phyloP scores from a whole-genome alignment of 352 stramenopile species.

The Globisporangium parvum region DNA sequence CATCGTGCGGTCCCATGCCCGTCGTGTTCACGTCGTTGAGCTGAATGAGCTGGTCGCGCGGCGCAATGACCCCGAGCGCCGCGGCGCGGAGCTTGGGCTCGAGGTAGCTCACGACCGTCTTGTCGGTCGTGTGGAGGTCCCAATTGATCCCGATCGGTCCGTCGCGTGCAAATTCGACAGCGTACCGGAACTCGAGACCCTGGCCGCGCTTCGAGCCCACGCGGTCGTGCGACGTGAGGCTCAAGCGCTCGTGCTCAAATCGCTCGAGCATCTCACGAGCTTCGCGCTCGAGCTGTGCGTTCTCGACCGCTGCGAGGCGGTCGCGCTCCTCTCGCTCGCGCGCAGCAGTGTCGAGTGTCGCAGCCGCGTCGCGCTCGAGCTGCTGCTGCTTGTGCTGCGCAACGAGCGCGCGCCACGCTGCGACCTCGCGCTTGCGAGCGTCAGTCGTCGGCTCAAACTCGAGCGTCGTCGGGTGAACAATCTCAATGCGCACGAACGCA shows the following conservation, averaged over 20 bases:
- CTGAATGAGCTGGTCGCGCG: conserved; percentile 51
- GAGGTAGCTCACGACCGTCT: conserved; percentile 52
- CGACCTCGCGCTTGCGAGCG: conserved; percentile 24
- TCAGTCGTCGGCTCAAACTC: conserved; percentile 38
- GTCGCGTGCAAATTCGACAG: conserved; percentile 43
- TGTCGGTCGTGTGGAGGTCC: conserved; percentile 45
- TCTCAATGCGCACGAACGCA: conserved; percentile 58
- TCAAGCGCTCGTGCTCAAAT: conserved; percentile 39
- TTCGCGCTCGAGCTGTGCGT: conserved; percentile 25
- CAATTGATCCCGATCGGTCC: conserved; percentile 67
- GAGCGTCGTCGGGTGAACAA: conserved; percentile 39
- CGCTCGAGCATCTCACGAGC: conserved; percentile 28
- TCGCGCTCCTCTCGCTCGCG: conserved; percentile 32
- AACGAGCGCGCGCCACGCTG: conserved; percentile 25
- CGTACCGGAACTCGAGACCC: conserved; percentile 61
- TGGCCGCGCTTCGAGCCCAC: conserved; percentile 30
- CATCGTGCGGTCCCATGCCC: conserved; percentile 38
- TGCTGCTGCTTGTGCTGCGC: conserved; percentile 21
- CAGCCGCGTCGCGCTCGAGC: conserved; percentile 25
- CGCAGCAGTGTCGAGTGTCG: conserved; percentile 24
- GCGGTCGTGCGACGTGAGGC: conserved; percentile 45
- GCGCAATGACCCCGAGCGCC: conserved; percentile 39
- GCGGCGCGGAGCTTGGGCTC: conserved; percentile 43
- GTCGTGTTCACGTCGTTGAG: conserved; percentile 67
- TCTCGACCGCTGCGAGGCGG: conserved; percentile 22